Conservation (phyloP, 2,329 filamentous ascomycete species). For the Ceratocystis colombiana region DNA sequence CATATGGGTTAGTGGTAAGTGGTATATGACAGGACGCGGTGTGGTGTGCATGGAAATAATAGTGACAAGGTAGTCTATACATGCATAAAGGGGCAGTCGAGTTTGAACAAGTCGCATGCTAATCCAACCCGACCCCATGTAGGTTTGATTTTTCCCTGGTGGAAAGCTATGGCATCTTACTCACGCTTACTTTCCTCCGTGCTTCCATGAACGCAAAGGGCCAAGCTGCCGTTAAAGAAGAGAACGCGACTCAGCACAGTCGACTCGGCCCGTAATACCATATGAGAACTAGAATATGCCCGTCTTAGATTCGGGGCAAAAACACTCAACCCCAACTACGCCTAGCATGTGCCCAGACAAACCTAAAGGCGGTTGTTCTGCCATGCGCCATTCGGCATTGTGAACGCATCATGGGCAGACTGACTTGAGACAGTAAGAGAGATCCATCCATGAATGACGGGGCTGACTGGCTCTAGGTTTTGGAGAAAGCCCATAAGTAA, state of each 20-base stretch:
- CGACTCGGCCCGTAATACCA: background rate
- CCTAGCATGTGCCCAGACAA: background rate
- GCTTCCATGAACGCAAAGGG: background rate
- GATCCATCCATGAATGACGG: background rate
- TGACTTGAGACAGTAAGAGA: background rate
- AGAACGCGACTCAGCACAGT: too few species aligned
- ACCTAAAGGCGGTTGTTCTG: background rate
- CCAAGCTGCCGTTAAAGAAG: background rate
- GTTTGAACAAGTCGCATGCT: background rate
- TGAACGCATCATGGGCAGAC: background rate
- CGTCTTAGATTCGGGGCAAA: slow-evolving; percentile 4
- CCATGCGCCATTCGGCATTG: background rate
- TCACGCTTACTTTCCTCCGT: background rate
- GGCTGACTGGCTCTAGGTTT: background rate
- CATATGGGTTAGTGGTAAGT: too few species aligned
- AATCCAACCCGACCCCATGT: background rate
- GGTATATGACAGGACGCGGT: too few species aligned
- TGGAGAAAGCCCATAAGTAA: too few species aligned
- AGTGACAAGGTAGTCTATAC: background rate
- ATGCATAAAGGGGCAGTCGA: slow-evolving; percentile 1
- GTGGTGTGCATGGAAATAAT: too few species aligned
- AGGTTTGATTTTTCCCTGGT: too few species aligned
- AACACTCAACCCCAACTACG: background rate
- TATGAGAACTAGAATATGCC: background rate
- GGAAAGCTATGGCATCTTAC: background rate